Percentiles rank a stretch among this genome's conserved stretches.
These are phyloP conservation scores for Mycocentrospora acerina DNA, from an alignment of 2,329 filamentous ascomycete species.

Conservation along the genomic window DNA sequence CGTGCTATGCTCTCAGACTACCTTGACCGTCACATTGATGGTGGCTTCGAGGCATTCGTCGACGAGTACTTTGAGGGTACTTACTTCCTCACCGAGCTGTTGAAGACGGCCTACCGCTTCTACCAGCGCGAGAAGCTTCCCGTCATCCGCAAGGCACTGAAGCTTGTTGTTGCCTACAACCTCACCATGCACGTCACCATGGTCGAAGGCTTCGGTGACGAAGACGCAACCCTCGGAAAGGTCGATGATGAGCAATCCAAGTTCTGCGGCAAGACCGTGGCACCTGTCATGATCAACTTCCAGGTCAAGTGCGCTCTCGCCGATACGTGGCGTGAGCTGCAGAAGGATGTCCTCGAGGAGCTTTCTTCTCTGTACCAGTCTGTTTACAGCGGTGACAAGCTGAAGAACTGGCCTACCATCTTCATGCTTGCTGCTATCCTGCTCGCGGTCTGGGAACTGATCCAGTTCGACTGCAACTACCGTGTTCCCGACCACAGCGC, in stretches of 20 bases:
- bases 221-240: conserved; percentile 76
- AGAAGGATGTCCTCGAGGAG: conserved; percentile 95
- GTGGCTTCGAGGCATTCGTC: conserved; percentile 87
- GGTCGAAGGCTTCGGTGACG: conserved; percentile 83
- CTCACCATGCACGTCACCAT: conserved; percentile 92
- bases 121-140: conserved; percentile 85
- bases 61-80: conserved; percentile 97
- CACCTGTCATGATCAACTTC: conserved; percentile 99
- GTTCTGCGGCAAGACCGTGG: conserved; percentile 85
- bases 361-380: conserved; percentile 92
- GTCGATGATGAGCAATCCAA: conserved; percentile 85
- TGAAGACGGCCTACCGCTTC: conserved; percentile 94
- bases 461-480: conserved; percentile 98
- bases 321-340: conserved; percentile 96
- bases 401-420: conserved; percentile 99
- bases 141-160: conserved; percentile 91
- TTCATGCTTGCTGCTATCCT: conserved; percentile 96
- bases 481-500: conserved; percentile 80
- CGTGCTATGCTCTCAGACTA: conserved; percentile 82
- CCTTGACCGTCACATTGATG: conserved; percentile 91
- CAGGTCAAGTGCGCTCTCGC: conserved; percentile 97
- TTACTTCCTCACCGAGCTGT: conserved; percentile 89
- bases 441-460: conserved; percentile 94
- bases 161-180: conserved; percentile 94
- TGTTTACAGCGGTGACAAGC: conserved; percentile 93